Percentiles rank a stretch among this genome's conserved stretches.
Evolutionary conservation across 208 protist genomes (phyloP).

Genomic region (Crithidia fasciculata): DNA sequence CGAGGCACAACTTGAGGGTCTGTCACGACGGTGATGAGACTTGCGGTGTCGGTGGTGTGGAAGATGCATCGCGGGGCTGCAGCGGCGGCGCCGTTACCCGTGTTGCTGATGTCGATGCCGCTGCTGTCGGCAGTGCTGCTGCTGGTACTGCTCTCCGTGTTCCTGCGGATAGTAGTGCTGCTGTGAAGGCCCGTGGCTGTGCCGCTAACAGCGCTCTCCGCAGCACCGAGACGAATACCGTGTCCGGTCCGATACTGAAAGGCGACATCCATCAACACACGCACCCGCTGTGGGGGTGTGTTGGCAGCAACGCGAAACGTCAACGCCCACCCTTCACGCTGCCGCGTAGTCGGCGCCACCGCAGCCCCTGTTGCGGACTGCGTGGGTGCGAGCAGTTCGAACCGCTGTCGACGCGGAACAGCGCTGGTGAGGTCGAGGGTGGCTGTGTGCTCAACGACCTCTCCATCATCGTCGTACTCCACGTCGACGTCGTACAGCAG

Average conservation of each 20-base stretch:
- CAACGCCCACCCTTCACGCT: conserved; percentile 15
- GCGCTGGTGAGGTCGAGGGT: conserved; percentile 45
- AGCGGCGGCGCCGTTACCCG: neutral
- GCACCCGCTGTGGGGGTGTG: conserved; percentile 16
- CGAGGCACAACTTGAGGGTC: conserved; percentile 13
- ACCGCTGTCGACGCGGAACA: conserved; percentile 24
- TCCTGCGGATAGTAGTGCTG: too few relatives aligned
- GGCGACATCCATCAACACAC: conserved; percentile 20
- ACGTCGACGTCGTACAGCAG: conserved; percentile 66
- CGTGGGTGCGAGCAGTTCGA: conserved; percentile 15
- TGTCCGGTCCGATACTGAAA: conserved; percentile 18
- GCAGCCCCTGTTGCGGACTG: neutral
- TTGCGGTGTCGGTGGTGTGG: conserved; percentile 5
- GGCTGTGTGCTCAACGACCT: conserved; percentile 49
- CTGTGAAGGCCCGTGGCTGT: too few relatives aligned
- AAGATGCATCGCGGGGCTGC: conserved; percentile 15
- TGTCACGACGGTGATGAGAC: conserved; percentile 15
- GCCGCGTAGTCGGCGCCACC: too few relatives aligned
- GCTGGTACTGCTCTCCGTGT: too few relatives aligned
- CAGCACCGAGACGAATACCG: conserved; percentile 14
- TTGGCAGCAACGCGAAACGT: conserved; percentile 24
- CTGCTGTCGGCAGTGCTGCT: too few relatives aligned
- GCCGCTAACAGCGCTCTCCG: too few relatives aligned
- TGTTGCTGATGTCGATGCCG: too few relatives aligned
- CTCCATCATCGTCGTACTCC: conserved; percentile 49